Conservation (phyloP, 352 stramenopile species). For the Poterioochromonas sp. region DNA sequence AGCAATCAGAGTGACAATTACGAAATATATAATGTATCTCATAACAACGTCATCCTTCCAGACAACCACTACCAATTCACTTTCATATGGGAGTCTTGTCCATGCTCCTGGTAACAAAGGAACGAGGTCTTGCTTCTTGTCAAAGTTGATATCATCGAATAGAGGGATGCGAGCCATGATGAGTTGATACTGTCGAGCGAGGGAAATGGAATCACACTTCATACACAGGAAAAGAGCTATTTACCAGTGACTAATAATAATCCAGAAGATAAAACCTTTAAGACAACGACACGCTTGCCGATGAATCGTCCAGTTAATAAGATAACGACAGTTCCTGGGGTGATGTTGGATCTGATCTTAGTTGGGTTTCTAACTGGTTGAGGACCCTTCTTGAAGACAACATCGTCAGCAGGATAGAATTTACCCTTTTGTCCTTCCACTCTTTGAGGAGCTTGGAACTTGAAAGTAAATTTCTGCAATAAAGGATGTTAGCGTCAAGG, state of each 20-base stretch:
- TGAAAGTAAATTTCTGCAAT: conserved; percentile 31
- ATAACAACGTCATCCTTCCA: too few species aligned
- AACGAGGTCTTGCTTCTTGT: too few species aligned
- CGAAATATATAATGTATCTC: too few species aligned
- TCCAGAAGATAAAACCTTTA: conserved; percentile 91
- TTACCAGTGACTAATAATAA: conserved; percentile 87
- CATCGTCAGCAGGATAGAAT: conserved; percentile 70
- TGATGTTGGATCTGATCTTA: conserved; percentile 88
- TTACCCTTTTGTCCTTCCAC: conserved; percentile 25
- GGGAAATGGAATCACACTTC: too few species aligned
- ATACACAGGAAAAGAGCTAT: conserved; percentile 34
- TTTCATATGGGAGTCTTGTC: too few species aligned
- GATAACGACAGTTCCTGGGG: conserved; percentile 91
- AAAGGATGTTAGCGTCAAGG: background rate
- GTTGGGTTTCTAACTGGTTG: conserved; percentile 58
- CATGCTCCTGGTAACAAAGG: too few species aligned
- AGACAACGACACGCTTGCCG: conserved; percentile 93
- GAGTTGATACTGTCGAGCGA: too few species aligned
- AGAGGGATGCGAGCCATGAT: too few species aligned
- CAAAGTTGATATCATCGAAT: too few species aligned
- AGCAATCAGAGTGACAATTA: too few species aligned
- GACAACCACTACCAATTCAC: too few species aligned
- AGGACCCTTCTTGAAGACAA: conserved; percentile 50
- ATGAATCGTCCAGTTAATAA: conserved; percentile 89
- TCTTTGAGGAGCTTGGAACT: background rate